These are phyloP conservation scores for Tephrocybe rancida DNA, from an alignment of 768 basidiomycete species.

Conservation along the genomic window DNA sequence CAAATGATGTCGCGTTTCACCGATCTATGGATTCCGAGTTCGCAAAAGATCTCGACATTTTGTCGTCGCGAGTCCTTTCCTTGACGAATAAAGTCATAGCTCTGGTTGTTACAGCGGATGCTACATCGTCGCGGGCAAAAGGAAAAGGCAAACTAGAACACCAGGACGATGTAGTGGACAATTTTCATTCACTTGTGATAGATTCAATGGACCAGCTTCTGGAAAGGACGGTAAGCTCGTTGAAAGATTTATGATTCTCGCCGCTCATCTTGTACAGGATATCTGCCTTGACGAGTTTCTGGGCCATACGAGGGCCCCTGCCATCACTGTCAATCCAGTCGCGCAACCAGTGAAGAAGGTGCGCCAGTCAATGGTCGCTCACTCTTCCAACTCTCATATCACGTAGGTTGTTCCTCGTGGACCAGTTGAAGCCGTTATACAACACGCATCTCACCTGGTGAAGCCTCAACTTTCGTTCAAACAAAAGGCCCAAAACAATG, in stretches of 20 bases:
- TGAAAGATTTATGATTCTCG: neutral
- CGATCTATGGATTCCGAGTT: conserved; percentile 79
- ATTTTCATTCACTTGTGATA: conserved; percentile 76
- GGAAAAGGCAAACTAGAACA: conserved; percentile 58
- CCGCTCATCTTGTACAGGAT: conserved; percentile 52
- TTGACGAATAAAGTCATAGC: conserved; percentile 67
- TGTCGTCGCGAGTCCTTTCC: conserved; percentile 66
- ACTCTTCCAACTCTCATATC: conserved; percentile 11
- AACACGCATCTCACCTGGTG: conserved; percentile 72
- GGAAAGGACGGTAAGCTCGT: conserved; percentile 72
- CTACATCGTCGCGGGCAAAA: conserved; percentile 37
- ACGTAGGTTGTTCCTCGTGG: conserved; percentile 35
- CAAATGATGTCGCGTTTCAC: conserved; percentile 85
- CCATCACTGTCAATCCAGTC: conserved; percentile 57
- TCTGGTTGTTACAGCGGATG: conserved; percentile 47
- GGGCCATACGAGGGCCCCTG: conserved; percentile 69
- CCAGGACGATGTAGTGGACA: conserved; percentile 85
- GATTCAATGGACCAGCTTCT: conserved; percentile 84
- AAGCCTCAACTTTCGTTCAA: conserved; percentile 87
- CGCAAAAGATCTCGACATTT: conserved; percentile 68
- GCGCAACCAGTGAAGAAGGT: conserved; percentile 34
- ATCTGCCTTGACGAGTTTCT: conserved; percentile 78
- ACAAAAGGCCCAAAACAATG: conserved; percentile 56
- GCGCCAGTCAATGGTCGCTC: conserved; percentile 1
- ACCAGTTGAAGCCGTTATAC: conserved; percentile 59